Conservation (phyloP, 2,329 filamentous ascomycete species). For the Phoma herbarum region DNA sequence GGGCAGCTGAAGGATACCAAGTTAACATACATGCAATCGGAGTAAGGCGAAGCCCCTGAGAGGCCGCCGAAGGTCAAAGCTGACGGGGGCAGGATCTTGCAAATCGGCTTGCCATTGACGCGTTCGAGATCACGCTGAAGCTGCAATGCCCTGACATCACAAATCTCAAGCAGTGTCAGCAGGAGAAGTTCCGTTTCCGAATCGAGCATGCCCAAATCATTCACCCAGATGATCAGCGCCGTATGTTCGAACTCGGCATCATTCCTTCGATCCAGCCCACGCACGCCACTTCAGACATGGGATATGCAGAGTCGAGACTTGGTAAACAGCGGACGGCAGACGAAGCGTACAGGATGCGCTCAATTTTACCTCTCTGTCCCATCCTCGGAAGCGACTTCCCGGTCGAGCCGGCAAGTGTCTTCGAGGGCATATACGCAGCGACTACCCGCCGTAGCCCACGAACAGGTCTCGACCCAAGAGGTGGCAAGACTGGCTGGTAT, state of each 20-base stretch:
- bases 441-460: conserved; percentile 68
- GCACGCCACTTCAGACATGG: conserved; percentile 76
- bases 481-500: conserved; percentile 66
- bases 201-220: conserved; percentile 78
- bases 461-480: conserved; percentile 54
- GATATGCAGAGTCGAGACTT: conserved; percentile 69
- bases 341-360: conserved; percentile 73
- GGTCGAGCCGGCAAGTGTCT: conserved; percentile 73
- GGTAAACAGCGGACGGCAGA: conserved; percentile 62
- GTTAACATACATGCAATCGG: conserved; percentile 79
- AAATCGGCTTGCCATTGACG: conserved; percentile 70
- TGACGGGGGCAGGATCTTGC: conserved; percentile 61
- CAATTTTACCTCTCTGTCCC: conserved; percentile 63
- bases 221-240: conserved; percentile 68
- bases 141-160: conserved; percentile 59
- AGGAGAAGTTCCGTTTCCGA: conserved; percentile 66
- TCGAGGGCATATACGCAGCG: conserved; percentile 74
- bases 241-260: conserved; percentile 67
- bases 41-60: neutral
- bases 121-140: conserved; percentile 66
- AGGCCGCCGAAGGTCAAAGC: neutral
- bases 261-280: conserved; percentile 76
- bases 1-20: conserved; percentile 70
- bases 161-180: conserved; percentile 60
- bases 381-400: conserved; percentile 76